Evolutionary conservation across 2,329 filamentous ascomycete genomes (phyloP).

Genomic region (Xylariomycetidae sp.): DNA sequence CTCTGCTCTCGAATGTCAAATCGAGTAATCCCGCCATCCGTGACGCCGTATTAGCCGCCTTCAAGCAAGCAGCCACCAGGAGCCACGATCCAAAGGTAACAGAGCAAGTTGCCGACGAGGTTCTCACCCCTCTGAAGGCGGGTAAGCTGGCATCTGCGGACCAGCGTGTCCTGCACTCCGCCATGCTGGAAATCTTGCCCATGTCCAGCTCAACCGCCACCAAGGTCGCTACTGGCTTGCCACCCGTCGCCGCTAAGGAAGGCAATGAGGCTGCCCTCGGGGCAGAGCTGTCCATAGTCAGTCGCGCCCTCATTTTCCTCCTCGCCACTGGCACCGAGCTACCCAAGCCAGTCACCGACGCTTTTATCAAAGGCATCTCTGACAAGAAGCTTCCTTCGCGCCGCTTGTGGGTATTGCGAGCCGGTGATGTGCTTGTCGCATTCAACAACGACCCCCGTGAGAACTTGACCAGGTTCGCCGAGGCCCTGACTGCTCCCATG

Average conservation of each 20-base stretch:
- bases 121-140: constrained; percentile 71
- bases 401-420: constrained; percentile 71
- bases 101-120: constrained; percentile 67
- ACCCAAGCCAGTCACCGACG: constrained; percentile 61
- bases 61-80: constrained; percentile 56
- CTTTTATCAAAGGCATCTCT: constrained; percentile 71
- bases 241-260: constrained; percentile 70
- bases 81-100: constrained; percentile 48
- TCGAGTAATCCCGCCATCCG: constrained; percentile 79
- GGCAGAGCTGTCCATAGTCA: constrained; percentile 67
- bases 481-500: constrained; percentile 48
- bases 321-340: constrained; percentile 55
- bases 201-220: constrained; percentile 56
- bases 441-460: too few relatives aligned
- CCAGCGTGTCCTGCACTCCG: constrained; percentile 74
- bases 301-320: constrained; percentile 56
- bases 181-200: constrained; percentile 65
- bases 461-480: constrained; percentile 53
- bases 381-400: constrained; percentile 79
- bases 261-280: constrained; percentile 78
- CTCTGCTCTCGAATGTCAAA: constrained; percentile 82
- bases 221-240: constrained; percentile 61
- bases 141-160: constrained; percentile 81
- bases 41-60: constrained; percentile 67
- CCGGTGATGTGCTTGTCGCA: constrained; percentile 67